Evolutionary conservation across 2,329 filamentous ascomycete species (phyloP), one percentile per base, ranked within the genome.

Genomic region (Colletotrichum plurivorum): DNA sequence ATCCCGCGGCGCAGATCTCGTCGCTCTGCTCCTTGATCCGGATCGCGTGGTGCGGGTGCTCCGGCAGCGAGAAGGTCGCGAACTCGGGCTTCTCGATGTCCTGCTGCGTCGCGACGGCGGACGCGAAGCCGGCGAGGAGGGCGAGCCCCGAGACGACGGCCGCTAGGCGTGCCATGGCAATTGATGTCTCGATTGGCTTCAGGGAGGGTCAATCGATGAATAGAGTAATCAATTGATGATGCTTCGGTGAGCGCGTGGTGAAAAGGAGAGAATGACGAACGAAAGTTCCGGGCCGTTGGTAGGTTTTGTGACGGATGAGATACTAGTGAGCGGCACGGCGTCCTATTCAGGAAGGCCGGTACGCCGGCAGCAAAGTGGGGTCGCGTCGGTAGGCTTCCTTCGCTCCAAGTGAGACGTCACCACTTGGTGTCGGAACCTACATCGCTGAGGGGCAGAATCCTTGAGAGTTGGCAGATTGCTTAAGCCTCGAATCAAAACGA

Each of bases 1-100:
- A 76, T 16, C 72, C 73, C 5, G 75, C 75, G 6, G 71, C 63
- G 48, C 75, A 77, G 18, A 77, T 45, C 16, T 69, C 64, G 43
- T 76, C 74, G 41, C 70, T 75, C 55, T 77, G 74, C 51, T 74
- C 59, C 22, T 71, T 72, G 54, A 77, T 77, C 3, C 75, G 72
- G 10, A 77, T 70, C 1, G 73, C 72, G 36, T 77, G 61, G 7
- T 70, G 53, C 3, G 73, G 73, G 52, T 71, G 61, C 16, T 70
- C 71, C 5, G 69, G 57, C 7, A 67, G 45, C 2, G 61, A 58
- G 22, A 71, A 69, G 2, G 61, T 73, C 36, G 22, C 20, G 43
- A 59, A 69, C 4, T 46, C 66, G 15, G 66, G 66, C 16, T 41
- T 48, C 22, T 69, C 25, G 4, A 69, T 31, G 43, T 66, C 55